Base-by-base conservation (phyloP, 805 yeast genomes). In the Cyberlindnera nakhonratchasimensis region DNA sequence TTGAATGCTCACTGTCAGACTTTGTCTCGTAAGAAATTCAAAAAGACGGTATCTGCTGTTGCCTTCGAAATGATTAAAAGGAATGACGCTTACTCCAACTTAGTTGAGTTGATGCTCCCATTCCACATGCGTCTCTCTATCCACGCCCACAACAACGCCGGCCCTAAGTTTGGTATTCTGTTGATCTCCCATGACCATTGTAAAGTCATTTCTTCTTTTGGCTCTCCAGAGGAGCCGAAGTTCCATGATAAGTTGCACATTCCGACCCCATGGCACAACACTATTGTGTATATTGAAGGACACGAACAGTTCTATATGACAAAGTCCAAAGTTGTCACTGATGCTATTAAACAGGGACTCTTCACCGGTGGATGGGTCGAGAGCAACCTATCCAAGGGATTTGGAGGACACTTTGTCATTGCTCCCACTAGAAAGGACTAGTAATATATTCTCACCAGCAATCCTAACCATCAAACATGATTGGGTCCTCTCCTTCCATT, bases 201-300 rank as follows among this genome's bases (percentile, higher is more conserved):
- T 48, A 66, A 63, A 37, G 73, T 72, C 13, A 70, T 77, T 14
- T 67, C 62, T 37, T 63, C 71, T n/a, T 57, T 77, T 25, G 62
- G 60, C 21, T 61, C 58, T 19, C 39, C 54, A 21, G 62, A 54
- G 14, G 73, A 71, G 37, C 81, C 77, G 2, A 54, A 54, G 21
- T 70, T 63, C 53, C 77, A 73, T 33, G 82, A 75, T 49, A 62
- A 74, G 48, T 66, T 79, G 43, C 84, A 79, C 56, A 77, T 79
- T 44, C 83, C 84, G 37, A 78, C 83, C 0, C 83, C 84, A 35
- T 79, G 83, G 83, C 84, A 78, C 58, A 79, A 79, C 50, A 64
- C 76, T 39, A 69, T 78, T 12, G 72, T 74, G 20, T 62, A 64
- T 38, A 57, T 72, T 40, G 67, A 65, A 35, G 70, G 67, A 24